These are phyloP conservation scores for Tolypocladium paradoxum DNA, from an alignment of 2,329 filamentous ascomycete genomes.

Conservation along the genomic window DNA sequence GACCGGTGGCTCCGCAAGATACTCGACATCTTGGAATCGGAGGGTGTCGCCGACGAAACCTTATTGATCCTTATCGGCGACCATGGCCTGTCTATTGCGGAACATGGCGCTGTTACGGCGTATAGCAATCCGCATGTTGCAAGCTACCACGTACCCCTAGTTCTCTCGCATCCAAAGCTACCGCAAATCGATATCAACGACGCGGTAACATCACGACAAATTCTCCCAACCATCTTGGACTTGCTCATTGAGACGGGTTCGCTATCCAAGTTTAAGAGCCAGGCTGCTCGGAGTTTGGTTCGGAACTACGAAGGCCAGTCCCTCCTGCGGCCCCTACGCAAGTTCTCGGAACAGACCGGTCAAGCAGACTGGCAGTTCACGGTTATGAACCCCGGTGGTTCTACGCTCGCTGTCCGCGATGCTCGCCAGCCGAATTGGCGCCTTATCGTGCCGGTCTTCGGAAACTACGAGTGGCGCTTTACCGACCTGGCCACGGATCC, in stretches of 20 bases:
- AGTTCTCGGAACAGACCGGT: conserved; percentile 2
- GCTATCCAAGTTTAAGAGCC: conserved; percentile 12
- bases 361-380: conserved; percentile 14
- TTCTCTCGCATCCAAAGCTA: conserved; percentile 20
- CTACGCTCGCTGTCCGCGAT: conserved; percentile 14
- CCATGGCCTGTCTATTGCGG: conserved; percentile 21
- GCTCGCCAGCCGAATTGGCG: conserved; percentile 11
- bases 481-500: conserved; percentile 10
- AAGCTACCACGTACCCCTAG: conserved; percentile 22
- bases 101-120: conserved; percentile 19
- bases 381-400: conserved; percentile 15
- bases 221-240: conserved; percentile 23
- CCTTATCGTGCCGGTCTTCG: conserved; percentile 13
- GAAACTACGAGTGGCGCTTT: conserved; percentile 15
- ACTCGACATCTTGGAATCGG: conserved; percentile 17
- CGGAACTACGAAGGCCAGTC: conserved; percentile 20
- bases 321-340: conserved; percentile 9
- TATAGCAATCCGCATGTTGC: conserved; percentile 22
- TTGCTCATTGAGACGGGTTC: conserved; percentile 22
- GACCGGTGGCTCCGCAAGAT: conserved; percentile 21
- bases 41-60: conserved; percentile 20
- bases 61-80: conserved; percentile 21
- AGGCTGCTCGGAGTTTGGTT: conserved; percentile 16
- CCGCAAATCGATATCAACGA: conserved; percentile 20
- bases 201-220: conserved; percentile 19